Conservation (phyloP, 2,329 filamentous ascomycete species). For the Fonsecaea erecta region DNA sequence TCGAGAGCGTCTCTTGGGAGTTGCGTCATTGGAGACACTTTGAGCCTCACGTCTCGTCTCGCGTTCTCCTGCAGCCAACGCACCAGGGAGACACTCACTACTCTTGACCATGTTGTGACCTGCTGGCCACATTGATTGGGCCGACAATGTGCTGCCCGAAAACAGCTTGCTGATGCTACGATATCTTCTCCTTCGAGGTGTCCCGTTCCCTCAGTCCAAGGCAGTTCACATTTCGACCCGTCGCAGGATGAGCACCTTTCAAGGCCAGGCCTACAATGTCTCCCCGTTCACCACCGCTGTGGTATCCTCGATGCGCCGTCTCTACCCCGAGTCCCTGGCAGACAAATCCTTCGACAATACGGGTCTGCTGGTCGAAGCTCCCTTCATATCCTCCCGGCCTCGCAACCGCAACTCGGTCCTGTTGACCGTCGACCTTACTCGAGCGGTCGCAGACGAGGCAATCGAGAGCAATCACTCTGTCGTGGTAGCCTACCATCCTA, state of each 20-base stretch:
- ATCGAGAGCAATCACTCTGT: conserved; percentile 75
- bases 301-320: conserved; percentile 75
- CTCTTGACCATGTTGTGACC: neutral
- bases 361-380: conserved; percentile 75
- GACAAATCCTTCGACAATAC: conserved; percentile 96
- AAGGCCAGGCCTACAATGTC: conserved; percentile 32
- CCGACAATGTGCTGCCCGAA: conserved; percentile 1
- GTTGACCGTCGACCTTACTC: conserved; percentile 88
- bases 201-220: conserved; percentile 2
- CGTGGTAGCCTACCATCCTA: conserved; percentile 91
- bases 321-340: conserved; percentile 89
- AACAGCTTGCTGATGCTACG: conserved; percentile 21
- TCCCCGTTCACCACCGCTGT: conserved; percentile 71
- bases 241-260: conserved; percentile 27
- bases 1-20: neutral
- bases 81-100: neutral
- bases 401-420: conserved; percentile 70
- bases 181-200: conserved; percentile 5
- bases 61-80: neutral
- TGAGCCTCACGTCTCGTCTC: neutral
- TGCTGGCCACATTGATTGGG: neutral
- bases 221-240: conserved; percentile 1
- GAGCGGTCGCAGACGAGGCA: conserved; percentile 86
- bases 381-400: conserved; percentile 59
- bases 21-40: conserved; percentile 21